Conservation (phyloP, 2,329 filamentous ascomycete species). For the Trichoderma aggressivum region DNA sequence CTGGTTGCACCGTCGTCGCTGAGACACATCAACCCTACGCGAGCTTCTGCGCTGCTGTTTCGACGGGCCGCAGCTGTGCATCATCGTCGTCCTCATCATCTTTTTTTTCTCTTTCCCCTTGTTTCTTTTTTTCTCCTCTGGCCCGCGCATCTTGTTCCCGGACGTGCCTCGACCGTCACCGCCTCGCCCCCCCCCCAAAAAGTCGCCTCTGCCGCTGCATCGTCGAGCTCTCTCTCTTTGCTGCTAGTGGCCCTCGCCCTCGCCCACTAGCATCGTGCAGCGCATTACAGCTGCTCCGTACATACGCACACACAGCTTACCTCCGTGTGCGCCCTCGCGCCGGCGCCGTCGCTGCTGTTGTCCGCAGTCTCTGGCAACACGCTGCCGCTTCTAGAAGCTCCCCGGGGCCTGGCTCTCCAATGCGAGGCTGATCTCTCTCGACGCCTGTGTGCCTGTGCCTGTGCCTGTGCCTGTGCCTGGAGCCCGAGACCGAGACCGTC, state of each 20-base stretch:
- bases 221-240: slow-evolving; percentile 5
- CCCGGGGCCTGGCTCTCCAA: neutral
- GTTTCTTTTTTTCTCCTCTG: neutral
- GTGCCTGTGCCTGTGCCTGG: slow-evolving; percentile 3
- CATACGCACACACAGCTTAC: neutral
- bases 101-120: too few relatives aligned
- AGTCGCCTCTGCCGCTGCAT: neutral
- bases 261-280: neutral
- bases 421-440: slow-evolving; percentile 15
- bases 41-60: neutral
- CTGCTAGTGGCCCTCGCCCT: neutral
- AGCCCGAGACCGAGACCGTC: neutral
- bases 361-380: slow-evolving; percentile 4
- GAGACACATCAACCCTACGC: slow-evolving; percentile 5
- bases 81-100: neutral
- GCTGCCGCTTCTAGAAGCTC: slow-evolving; percentile 14
- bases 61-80: neutral
- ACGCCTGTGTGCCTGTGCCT: too few relatives aligned
- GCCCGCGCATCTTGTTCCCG: neutral
- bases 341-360: neutral
- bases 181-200: neutral
- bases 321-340: slow-evolving; percentile 15
- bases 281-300: neutral
- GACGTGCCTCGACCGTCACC: neutral
- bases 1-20: slow-evolving; percentile 1